Percentiles rank a stretch among this genome's conserved stretches.
These are phyloP conservation scores for Rosa hybrid DNA, from an alignment of 331 rosid species.

Conservation along the genomic window DNA sequence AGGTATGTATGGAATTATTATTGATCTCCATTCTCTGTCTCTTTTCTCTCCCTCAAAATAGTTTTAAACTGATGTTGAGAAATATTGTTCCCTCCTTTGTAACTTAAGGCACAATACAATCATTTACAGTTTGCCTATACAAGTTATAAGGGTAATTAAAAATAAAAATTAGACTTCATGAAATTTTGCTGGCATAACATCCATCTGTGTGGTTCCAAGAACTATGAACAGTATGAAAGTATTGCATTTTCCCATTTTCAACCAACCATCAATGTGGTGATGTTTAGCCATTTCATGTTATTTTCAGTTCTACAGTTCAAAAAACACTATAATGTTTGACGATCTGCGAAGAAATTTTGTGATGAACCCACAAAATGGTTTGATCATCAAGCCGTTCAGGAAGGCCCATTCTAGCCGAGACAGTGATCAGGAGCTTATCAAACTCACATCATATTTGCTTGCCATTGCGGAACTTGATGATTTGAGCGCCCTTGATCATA, in stretches of 20 bases:
- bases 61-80: not conserved
- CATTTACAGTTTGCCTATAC: not conserved
- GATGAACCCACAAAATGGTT: slow-evolving; percentile 96
- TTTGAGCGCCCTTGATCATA: slow-evolving; percentile 73
- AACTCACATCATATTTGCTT: slow-evolving; percentile 83
- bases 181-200: not conserved
- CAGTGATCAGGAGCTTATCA: slow-evolving; percentile 80
- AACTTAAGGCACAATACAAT: not conserved
- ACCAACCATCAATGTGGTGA: slow-evolving; percentile 17
- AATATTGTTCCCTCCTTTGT: not conserved
- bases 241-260: not conserved
- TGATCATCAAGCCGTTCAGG: slow-evolving; percentile 91
- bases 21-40: not conserved
- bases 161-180: not conserved
- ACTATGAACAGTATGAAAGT: not conserved
- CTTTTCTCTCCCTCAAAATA: not conserved
- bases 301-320: slow-evolving; percentile 74
- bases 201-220: not conserved
- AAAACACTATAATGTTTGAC: slow-evolving; percentile 88
- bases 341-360: slow-evolving; percentile 86
- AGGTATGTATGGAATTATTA: slow-evolving; percentile 45
- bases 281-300: slow-evolving; percentile 22
- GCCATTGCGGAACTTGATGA: slow-evolving; percentile 93
- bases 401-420: slow-evolving; percentile 95
- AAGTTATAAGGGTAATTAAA: not conserved